Evolutionary conservation across 2,329 filamentous ascomycete species (phyloP).

Genomic region (Penicillium sp.): DNA sequence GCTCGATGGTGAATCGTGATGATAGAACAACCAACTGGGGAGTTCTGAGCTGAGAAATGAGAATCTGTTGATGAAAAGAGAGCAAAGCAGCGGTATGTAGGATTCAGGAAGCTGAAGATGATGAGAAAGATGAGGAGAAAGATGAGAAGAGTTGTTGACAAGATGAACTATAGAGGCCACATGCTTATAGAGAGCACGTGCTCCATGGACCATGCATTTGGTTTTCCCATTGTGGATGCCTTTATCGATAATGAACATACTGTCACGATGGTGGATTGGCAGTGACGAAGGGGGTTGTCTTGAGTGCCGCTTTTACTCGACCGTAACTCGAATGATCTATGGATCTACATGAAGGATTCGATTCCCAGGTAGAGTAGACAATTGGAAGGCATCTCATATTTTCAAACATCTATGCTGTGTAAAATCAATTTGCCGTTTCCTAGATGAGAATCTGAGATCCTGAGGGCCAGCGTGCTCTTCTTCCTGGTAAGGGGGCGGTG

Average conservation of each 20-base stretch:
- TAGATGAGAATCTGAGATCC: slow-evolving; percentile 5
- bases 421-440: slow-evolving; percentile 4
- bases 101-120: too few species aligned
- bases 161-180: background rate
- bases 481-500: slow-evolving; percentile 37
- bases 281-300: background rate
- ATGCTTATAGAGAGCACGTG: too few species aligned
- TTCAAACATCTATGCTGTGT: background rate
- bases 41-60: background rate
- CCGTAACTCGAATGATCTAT: too few species aligned
- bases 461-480: slow-evolving; percentile 13
- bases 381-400: background rate
- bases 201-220: background rate
- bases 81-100: too few species aligned
- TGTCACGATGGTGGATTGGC: background rate
- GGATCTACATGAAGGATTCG: too few species aligned
- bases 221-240: background rate
- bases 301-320: background rate
- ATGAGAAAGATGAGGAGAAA: too few species aligned
- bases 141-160: background rate
- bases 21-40: too few species aligned
- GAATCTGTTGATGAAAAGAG: too few species aligned
- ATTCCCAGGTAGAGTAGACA: too few species aligned
- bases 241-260: slow-evolving; percentile 3
- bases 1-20: background rate